Base-by-base conservation (phyloP, 2,329 filamentous ascomycete genomes). In the Aspergillus cejpii region DNA sequence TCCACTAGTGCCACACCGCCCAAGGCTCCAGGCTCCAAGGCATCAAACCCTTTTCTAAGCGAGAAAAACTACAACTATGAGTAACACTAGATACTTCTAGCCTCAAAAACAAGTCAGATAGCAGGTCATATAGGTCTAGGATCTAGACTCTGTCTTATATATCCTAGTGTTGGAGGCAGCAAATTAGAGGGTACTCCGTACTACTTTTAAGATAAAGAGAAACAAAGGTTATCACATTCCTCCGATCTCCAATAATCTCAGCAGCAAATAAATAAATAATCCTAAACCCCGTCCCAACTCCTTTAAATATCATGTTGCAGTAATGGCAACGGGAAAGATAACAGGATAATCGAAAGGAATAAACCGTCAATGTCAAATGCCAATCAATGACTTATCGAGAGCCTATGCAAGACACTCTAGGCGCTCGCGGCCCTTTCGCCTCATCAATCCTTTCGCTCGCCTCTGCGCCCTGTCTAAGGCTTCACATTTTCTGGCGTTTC, bases 401-500 rank as follows among this genome's bases (percentile, higher is more conserved):
- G 33, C 39, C 21, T 43, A 34, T 37, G 29, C 28, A 11, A 39
- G 43, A 29, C 47, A 42, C 42, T 44, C 44, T 20, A 27, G 21
- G 15, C 44, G 46, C 24, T 48, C 45, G 40, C 47, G 45, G 6
- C 46, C 36, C 42, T 49, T 54, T n/a, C 54, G 50, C 41, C 53
- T 57, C 43, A 64, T 44, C 39, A 68, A 39, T 29, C 54, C 44
- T 34, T 57, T 60, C 17, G 64, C 67, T 34, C 58, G 58, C 39
- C 55, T 59, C 38, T 70, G 67, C 31, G 66, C 66, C 26, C 51
- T 59, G 37, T 57, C 60, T 36, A 70, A 47, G 14, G 62, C 47
- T 29, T 57, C 55, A 28, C 52, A 60, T 39, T 58, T 62, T 24
- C 53, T 54, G 11, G 51, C 51, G 29, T 56, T 57, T 27, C 59